Evolutionary conservation across 2,329 filamentous ascomycete species (phyloP).

Genomic region (Paraphoma chrysanthemicola): DNA sequence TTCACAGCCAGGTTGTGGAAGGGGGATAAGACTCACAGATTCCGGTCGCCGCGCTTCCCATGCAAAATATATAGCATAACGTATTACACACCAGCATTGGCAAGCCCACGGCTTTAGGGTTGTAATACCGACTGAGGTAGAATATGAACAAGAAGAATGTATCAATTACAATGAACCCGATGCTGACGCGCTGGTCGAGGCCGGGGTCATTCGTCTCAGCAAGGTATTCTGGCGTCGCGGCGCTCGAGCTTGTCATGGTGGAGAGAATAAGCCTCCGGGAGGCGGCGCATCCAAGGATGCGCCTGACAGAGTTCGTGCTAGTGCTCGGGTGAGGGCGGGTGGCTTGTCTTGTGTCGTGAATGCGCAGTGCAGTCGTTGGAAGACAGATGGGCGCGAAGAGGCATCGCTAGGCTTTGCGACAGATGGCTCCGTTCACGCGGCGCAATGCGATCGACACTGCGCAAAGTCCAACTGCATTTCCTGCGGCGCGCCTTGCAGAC

Average conservation of each 20-base stretch:
- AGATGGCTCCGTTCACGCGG: not conserved
- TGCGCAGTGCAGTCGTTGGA: not conserved
- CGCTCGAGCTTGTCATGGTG: slow-evolving; percentile 5
- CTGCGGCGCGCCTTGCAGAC: not conserved
- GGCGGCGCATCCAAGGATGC: not conserved
- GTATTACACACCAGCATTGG: slow-evolving; percentile 15
- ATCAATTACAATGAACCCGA: slow-evolving; percentile 12
- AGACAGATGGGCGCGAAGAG: not conserved
- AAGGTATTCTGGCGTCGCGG: slow-evolving; percentile 6
- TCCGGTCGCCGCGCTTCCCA: slow-evolving; percentile 10
- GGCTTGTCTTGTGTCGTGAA: not conserved
- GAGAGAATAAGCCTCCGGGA: not conserved
- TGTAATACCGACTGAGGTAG: slow-evolving; percentile 10
- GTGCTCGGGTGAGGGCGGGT: not conserved
- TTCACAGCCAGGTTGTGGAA: not conserved
- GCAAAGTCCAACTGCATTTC: not conserved
- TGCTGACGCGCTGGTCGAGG: slow-evolving; percentile 14
- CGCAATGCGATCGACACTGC: not conserved
- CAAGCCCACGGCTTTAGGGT: slow-evolving; percentile 6
- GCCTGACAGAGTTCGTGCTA: not conserved
- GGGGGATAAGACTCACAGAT: slow-evolving; percentile 5
- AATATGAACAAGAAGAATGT: slow-evolving; percentile 10
- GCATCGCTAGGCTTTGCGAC: not conserved
- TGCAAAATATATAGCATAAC: slow-evolving; percentile 10
- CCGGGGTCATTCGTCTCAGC: slow-evolving; percentile 9